Base-by-base conservation (phyloP, 257 asterid genomes). In the Agastache rugosa region DNA sequence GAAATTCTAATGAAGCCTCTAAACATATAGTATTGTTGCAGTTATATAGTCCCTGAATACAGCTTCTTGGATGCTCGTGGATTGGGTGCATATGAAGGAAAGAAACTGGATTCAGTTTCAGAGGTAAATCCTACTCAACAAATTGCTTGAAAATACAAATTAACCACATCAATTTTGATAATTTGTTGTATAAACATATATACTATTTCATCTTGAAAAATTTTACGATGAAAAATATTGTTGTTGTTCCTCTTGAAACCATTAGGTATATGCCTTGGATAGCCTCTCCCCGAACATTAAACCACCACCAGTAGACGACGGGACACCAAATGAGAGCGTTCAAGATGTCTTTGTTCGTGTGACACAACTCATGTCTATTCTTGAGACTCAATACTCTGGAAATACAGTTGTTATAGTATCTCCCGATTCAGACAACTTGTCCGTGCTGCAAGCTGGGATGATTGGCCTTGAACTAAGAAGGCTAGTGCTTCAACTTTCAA, bases 51-150 rank as follows among this genome's bases (percentile, higher is more conserved):
- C 42, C 97, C 98, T 0, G 97, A 91, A 79, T 91, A 93, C 78
- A 93, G 97, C 85, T 91, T 93, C 88, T 79, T 93, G 90, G 98
- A 93, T 87, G 98, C 98, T 80, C 96, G 97, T 22, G 98, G 97
- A 71, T 74, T 93, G 84, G 98, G 98, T n/a, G 96, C 97, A 6
- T 93, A 87, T 25, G 98, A 93, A 74, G 98, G 98, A 67, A 87
- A 88, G 74, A 80, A 67, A 19, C 80, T 93, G 74, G 95, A 86
- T 64, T 69, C 96, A 19, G 48, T 91, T 59, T 87, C 97, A 4
- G 85, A 93, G 86, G 97, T 93, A 83, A 50, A 6, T 50, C 11
- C 58, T 17, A 6, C 37, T 31, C 6, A 31, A 31, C 35, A 3
- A 31, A 5, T 31, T 31, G 6, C 35, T 31, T 31, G 3, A 31